Percentiles rank a stretch among this genome's conserved stretches.
Conservation (phyloP, 2,329 filamentous ascomycete genomes). For the Nectriaceae sp. region DNA sequence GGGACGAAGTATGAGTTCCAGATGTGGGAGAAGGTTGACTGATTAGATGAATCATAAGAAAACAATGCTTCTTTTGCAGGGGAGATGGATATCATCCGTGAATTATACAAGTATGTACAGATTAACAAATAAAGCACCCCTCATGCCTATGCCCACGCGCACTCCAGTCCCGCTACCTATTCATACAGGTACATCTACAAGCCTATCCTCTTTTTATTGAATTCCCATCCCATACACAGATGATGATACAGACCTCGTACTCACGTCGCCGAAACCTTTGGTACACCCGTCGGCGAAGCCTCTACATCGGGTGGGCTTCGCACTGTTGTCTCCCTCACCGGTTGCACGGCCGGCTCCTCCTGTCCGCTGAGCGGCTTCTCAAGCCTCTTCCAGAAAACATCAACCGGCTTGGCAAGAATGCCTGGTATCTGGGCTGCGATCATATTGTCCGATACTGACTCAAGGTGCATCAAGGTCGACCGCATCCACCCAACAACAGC, state of each 20-base stretch:
- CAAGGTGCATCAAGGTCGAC: conserved; percentile 47
- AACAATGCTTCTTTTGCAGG: conserved; percentile 1
- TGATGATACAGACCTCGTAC: conserved; percentile 25
- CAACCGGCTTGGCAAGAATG: conserved; percentile 38
- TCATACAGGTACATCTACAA: conserved; percentile 18
- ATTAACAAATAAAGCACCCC: conserved; percentile 15
- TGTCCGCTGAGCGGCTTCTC: conserved; percentile 40
- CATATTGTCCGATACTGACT: conserved; percentile 50
- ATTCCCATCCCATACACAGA: conserved; percentile 14
- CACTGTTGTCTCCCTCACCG: conserved; percentile 18
- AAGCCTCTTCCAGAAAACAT: conserved; percentile 48
- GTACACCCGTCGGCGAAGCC: conserved; percentile 9
- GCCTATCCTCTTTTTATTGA: conserved; percentile 12
- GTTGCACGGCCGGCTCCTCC: conserved; percentile 20
- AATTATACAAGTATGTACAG: conserved; percentile 17
- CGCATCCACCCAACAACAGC: conserved; percentile 61
- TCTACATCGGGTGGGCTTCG: no score
- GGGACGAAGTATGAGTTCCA: conserved; percentile 70
- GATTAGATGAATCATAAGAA: conserved; percentile 1
- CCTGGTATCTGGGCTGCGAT: conserved; percentile 33
- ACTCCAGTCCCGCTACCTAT: conserved; percentile 10
- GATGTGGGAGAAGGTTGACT: conserved; percentile 64
- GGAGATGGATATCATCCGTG: conserved; percentile 20
- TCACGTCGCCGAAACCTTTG: conserved; percentile 25
- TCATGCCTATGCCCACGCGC: conserved; percentile 5